Conservation (phyloP, 352 stramenopile species). For the Globisporangium perplexum region DNA sequence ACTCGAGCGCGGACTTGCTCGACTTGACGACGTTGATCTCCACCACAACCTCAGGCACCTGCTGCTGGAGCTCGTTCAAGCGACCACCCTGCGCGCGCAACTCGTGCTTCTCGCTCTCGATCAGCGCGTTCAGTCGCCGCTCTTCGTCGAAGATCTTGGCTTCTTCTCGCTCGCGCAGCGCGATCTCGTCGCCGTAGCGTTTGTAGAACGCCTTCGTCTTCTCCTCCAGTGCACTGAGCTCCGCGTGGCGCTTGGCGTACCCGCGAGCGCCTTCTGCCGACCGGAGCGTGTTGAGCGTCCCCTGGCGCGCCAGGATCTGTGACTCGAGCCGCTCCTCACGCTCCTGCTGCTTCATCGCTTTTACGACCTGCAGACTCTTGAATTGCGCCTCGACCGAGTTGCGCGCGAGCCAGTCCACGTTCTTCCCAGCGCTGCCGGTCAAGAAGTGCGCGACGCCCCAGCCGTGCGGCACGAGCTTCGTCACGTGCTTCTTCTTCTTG, state of each 20-base stretch:
- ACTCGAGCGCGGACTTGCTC: slow-evolving; percentile 59
- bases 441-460: slow-evolving; percentile 79
- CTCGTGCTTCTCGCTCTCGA: slow-evolving; percentile 35
- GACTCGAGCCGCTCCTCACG: slow-evolving; percentile 53
- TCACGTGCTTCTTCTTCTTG: slow-evolving; percentile 15
- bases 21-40: slow-evolving; percentile 42
- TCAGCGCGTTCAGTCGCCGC: slow-evolving; percentile 26
- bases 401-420: slow-evolving; percentile 48
- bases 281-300: slow-evolving; percentile 52
- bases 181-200: slow-evolving; percentile 37
- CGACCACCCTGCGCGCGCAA: slow-evolving; percentile 29
- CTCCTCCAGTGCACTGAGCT: slow-evolving; percentile 58
- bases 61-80: slow-evolving; percentile 57
- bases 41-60: slow-evolving; percentile 49
- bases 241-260: slow-evolving; percentile 58
- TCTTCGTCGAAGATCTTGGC: slow-evolving; percentile 46
- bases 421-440: slow-evolving; percentile 26
- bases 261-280: slow-evolving; percentile 66
- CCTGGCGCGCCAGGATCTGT: slow-evolving; percentile 60
- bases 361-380: slow-evolving; percentile 62
- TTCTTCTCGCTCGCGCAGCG: slow-evolving; percentile 39
- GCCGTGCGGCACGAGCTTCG: slow-evolving; percentile 49
- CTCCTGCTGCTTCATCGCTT: slow-evolving; percentile 64
- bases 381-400: slow-evolving; percentile 72
- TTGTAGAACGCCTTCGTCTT: slow-evolving; percentile 41